A percentile compares a stretch with the other conserved stretches of the same genome.
Evolutionary conservation across 805 yeast species (phyloP).

Genomic region (Kurtzmaniella cleridarum): DNA sequence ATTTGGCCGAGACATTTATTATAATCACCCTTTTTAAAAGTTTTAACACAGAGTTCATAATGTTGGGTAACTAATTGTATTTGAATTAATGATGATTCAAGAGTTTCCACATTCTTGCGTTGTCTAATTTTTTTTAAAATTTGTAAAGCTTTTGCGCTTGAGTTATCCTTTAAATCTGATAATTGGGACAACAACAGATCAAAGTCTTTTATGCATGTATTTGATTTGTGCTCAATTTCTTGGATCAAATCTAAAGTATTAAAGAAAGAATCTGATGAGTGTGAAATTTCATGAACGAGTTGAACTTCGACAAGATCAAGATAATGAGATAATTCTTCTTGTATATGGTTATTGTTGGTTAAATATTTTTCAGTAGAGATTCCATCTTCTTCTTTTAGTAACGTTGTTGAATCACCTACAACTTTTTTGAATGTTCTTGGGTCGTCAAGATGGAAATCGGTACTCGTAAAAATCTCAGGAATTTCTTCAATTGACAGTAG

Average conservation of each 20-base stretch:
- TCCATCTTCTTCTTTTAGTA: constrained; percentile 19
- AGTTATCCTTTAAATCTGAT: constrained; percentile 39
- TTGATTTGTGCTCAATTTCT: constrained; percentile 52
- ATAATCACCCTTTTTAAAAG: constrained; percentile 41
- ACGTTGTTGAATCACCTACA: constrained; percentile 50
- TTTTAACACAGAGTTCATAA: constrained; percentile 30
- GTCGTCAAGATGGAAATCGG: constrained; percentile 76
- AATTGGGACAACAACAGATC: constrained; percentile 43
- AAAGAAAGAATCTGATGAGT: constrained; percentile 80
- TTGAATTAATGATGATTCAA: constrained; percentile 61
- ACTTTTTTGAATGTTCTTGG: constrained; percentile 79
- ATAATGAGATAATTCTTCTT: constrained; percentile 75
- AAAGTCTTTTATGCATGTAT: constrained; percentile 44
- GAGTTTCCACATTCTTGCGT: constrained; percentile 51
- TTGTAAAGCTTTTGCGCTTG: constrained; percentile 46
- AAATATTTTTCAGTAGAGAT: constrained; percentile 23
- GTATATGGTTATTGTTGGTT: constrained; percentile 53
- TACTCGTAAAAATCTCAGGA: constrained; percentile 65
- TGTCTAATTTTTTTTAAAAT: constrained; percentile 46
- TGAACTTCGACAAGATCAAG: constrained; percentile 81
- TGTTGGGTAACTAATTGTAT: constrained; percentile 32
- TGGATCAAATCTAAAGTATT: constrained; percentile 77
- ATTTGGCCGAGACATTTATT: constrained; percentile 54
- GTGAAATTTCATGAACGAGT: constrained; percentile 75
- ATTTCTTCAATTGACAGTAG: constrained; percentile 22